Evolutionary conservation across 2,329 filamentous ascomycete genomes (phyloP).

Genomic region (Allantophomopsis cytisporea): DNA sequence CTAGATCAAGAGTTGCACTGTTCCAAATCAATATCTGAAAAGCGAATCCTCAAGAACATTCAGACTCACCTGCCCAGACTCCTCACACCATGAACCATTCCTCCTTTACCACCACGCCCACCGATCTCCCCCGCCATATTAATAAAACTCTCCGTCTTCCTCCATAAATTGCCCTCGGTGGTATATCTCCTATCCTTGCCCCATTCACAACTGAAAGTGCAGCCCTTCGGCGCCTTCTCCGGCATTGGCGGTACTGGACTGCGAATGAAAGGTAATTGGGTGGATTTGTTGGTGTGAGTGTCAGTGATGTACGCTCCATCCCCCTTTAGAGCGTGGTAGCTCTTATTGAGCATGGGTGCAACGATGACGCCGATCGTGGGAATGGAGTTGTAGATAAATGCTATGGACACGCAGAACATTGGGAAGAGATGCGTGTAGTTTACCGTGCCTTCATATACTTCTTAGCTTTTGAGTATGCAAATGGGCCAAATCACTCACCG

Average conservation of each 20-base stretch:
- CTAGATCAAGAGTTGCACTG: constrained; percentile 60
- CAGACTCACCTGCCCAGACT: constrained; percentile 43
- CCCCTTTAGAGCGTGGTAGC: constrained; percentile 54
- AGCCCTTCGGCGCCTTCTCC: constrained; percentile 48
- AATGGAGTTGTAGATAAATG: constrained; percentile 42
- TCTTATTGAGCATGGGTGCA: constrained; percentile 54
- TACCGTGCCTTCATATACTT: constrained; percentile 38
- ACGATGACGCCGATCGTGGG: constrained; percentile 61
- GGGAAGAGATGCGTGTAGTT: constrained; percentile 73
- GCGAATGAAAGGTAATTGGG: constrained; percentile 46
- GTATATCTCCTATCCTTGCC: constrained; percentile 60
- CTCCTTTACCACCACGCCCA: constrained; percentile 50
- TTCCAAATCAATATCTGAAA: too few species aligned
- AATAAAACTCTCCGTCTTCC: constrained; percentile 62
- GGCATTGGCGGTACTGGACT: constrained; percentile 52
- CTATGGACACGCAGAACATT: constrained; percentile 73
- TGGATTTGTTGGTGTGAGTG: constrained; percentile 27
- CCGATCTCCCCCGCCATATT: constrained; percentile 59
- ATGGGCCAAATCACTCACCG: constrained; percentile 23
- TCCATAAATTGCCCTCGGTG: constrained; percentile 51
- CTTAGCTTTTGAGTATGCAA: neutral
- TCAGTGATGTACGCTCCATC: constrained; percentile 43
- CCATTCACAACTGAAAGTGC: constrained; percentile 67
- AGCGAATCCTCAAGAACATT: too few species aligned
- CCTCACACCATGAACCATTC: constrained; percentile 67